These are phyloP conservation scores for Aspergillus sp. DNA, from an alignment of 2,329 filamentous ascomycete genomes.

Conservation along the genomic window DNA sequence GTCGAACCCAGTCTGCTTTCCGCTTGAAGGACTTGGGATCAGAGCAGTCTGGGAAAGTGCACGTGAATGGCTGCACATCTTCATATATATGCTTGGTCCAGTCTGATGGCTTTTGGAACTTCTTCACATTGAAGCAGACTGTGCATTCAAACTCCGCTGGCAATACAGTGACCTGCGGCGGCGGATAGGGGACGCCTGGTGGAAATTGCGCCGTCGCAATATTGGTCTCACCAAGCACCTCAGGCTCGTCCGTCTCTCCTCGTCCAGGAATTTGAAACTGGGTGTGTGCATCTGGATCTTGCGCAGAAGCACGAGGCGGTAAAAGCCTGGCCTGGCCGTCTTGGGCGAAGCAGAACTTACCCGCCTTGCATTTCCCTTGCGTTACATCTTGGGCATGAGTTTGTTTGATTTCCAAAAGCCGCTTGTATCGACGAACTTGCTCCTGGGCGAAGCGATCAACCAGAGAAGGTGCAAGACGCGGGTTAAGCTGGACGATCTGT, in stretches of 20 bases:
- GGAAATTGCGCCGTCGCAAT: conserved; percentile 78
- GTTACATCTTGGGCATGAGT: conserved; percentile 69
- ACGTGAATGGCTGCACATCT: conserved; percentile 90
- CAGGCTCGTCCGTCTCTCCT: conserved; percentile 64
- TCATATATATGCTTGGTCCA: conserved; percentile 98
- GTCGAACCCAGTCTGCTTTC: conserved; percentile 93
- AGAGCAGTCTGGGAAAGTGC: conserved; percentile 80
- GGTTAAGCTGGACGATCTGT: conserved; percentile 75
- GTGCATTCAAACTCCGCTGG: conserved; percentile 90
- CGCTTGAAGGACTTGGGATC: conserved; percentile 92
- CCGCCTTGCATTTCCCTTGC: conserved; percentile 63
- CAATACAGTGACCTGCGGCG: conserved; percentile 64
- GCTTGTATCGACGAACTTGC: conserved; percentile 78
- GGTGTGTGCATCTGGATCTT: conserved; percentile 61
- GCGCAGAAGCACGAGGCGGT: conserved; percentile 57
- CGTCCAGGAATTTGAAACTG: conserved; percentile 61
- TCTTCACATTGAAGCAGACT: conserved; percentile 83
- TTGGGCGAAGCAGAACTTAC: conserved; percentile 65
- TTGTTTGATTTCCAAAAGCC: conserved; percentile 70
- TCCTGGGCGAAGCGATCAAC: conserved; percentile 83
- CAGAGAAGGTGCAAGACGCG: conserved; percentile 68
- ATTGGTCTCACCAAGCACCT: conserved; percentile 67
- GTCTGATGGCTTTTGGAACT: conserved; percentile 87
- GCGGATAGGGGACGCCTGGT: conserved; percentile 78
- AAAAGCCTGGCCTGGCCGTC: conserved; percentile 69